These are phyloP conservation scores for Noccaea bulbosa DNA, from an alignment of 345 rosid species.

Conservation along the genomic window DNA sequence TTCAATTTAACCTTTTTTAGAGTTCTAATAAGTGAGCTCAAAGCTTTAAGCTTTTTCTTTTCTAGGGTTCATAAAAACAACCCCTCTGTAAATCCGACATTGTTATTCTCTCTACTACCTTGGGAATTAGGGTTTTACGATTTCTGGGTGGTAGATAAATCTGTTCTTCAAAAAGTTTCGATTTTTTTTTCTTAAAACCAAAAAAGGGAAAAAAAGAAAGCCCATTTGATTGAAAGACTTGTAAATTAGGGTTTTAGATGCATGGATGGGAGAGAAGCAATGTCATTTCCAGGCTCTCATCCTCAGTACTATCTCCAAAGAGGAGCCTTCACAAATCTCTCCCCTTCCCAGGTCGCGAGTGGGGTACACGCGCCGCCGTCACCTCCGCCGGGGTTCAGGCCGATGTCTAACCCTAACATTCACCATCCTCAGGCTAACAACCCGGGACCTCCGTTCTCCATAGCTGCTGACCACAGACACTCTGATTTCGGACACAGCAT, in stretches of 20 bases:
- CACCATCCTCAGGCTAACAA: slow-evolving; percentile 51
- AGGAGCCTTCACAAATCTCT: slow-evolving; percentile 63
- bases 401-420: slow-evolving; percentile 56
- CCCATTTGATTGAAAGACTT: slow-evolving; percentile 14
- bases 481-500: slow-evolving; percentile 61
- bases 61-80: slow-evolving; percentile 38
- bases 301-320: slow-evolving; percentile 82
- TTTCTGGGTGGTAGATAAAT: slow-evolving; percentile 20
- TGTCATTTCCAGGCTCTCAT: slow-evolving; percentile 80
- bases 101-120: slow-evolving; percentile 35
- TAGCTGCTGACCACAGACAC: slow-evolving; percentile 61
- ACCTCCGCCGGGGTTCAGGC: slow-evolving; percentile 55
- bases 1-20: not conserved
- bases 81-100: slow-evolving; percentile 34
- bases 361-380: slow-evolving; percentile 55
- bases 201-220: not conserved
- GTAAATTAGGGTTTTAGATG: slow-evolving; percentile 60
- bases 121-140: slow-evolving; percentile 32
- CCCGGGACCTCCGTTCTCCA: slow-evolving; percentile 55
- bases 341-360: slow-evolving; percentile 56
- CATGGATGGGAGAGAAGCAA: slow-evolving; percentile 99
- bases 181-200: not conserved
- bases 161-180: slow-evolving; percentile 27
- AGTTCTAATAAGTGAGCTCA: slow-evolving; percentile 20
- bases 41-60: slow-evolving; percentile 9